Conservation (phyloP, 768 basidiomycete species). For the Auriscalpium vulgare region DNA sequence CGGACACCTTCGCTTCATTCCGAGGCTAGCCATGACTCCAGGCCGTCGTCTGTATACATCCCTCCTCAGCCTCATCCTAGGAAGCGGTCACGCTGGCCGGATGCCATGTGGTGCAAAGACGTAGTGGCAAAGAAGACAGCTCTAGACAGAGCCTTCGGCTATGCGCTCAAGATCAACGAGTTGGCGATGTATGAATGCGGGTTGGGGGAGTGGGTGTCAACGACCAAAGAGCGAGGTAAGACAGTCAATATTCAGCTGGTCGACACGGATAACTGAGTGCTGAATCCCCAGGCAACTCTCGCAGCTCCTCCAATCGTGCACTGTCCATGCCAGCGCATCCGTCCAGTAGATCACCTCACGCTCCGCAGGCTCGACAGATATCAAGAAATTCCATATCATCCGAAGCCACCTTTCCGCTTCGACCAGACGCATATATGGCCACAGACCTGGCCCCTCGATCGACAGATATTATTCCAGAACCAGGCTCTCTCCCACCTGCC, state of each 20-base stretch:
- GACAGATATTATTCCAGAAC: conserved; percentile 39
- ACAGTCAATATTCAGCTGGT: conserved; percentile 5
- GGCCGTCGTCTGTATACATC: conserved; percentile 14
- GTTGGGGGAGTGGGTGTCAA: conserved; percentile 64
- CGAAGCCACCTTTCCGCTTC: conserved; percentile 70
- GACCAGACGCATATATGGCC: conserved; percentile 70
- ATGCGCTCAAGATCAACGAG: conserved; percentile 80
- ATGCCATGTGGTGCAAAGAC: conserved; percentile 67
- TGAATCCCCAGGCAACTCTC: conserved; percentile 6
- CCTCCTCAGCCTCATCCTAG: conserved; percentile 19
- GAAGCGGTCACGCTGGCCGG: conserved; percentile 40
- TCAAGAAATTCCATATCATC: conserved; percentile 68
- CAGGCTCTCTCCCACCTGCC: conserved; percentile 43
- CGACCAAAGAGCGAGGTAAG: conserved; percentile 49
- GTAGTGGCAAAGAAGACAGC: conserved; percentile 46
- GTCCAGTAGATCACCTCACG: background rate
- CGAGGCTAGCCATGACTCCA: conserved; percentile 2
- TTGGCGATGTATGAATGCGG: conserved; percentile 70
- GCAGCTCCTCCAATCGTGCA: conserved; percentile 3
- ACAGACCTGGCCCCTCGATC: conserved; percentile 51
- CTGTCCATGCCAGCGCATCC: background rate
- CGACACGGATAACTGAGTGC: too few relatives aligned
- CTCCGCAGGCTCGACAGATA: conserved; percentile 52
- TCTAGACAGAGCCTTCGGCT: conserved; percentile 62
- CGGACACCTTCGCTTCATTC: conserved; percentile 47